Evolutionary conservation across 306 rosid genomes (phyloP), one percentile per base, ranked within the genome.

Genomic region (Malus asiatica): DNA sequence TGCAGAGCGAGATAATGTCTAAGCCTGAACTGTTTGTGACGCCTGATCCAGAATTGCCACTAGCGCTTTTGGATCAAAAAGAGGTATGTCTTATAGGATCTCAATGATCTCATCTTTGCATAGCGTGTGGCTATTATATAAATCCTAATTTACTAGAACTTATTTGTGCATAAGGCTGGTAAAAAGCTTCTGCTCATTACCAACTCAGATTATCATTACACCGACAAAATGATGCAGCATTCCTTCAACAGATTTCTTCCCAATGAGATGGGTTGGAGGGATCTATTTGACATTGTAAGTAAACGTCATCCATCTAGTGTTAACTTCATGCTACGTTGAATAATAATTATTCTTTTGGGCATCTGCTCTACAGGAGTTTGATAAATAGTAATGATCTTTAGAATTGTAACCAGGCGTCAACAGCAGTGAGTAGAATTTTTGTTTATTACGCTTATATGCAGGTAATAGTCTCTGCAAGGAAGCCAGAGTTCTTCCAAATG

Each of bases 1-100:
- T 85, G 77, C 92, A 94, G 98, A 92, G 97, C 60, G 98, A 95
- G 86, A 95, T 95, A 81, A 95, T 90, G 96, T 89, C 98, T 61
- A 95, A 90, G 84, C 98, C 98, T 11, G 98, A 92, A 85, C 92
- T 84, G 79, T 95, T 90, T 83, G 98, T 95, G 73, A 88, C 89
- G 86, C 98, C 97, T 70, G 98, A 95, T 83, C 98, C 96, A 8
- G 90, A 89, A 35, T 85, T 95, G 81, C 98, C 98, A 71, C 76
- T 95, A 76, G 93, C 97, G 22, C 90, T 95, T 78, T 81, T 95
- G 92, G 98, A 95, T 83, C 98, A 95, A 80, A 95, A 95, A 72
- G 98, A 95, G 96, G 98, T 90, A 78, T 60, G 63, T 7, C 61
- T 61, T 77, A 73, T 18, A 53, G 61, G 3, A 35, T 75, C 12